Percentiles rank a stretch among this genome's conserved stretches.
Conservation (phyloP, 2,329 filamentous ascomycete species). For the Aspergillus ochraceus region DNA sequence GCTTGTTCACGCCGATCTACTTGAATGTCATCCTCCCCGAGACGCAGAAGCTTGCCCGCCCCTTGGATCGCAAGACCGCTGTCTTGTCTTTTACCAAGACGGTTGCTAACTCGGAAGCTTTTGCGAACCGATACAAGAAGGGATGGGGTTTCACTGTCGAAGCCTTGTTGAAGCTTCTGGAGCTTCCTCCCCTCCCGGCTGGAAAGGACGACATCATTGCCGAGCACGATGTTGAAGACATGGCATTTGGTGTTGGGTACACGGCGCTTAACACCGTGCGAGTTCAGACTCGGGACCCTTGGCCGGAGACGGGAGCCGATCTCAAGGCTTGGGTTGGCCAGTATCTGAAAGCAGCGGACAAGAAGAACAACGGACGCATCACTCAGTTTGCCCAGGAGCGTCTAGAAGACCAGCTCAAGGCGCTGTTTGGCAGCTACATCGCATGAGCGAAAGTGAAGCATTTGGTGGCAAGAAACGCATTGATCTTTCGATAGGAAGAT, state of each 20-base stretch:
- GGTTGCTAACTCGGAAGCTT: slow-evolving; percentile 79
- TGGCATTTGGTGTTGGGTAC: slow-evolving; percentile 92
- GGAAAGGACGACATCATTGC: slow-evolving; percentile 73
- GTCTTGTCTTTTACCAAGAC: slow-evolving; percentile 94
- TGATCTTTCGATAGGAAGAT: no score
- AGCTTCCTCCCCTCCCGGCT: slow-evolving; percentile 77
- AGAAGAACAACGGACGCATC: slow-evolving; percentile 69
- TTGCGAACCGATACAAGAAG: slow-evolving; percentile 78
- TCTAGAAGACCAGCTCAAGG: slow-evolving; percentile 61
- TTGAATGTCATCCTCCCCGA: slow-evolving; percentile 81
- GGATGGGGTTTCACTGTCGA: slow-evolving; percentile 91
- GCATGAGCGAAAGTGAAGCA: slow-evolving; percentile 16
- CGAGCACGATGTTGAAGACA: slow-evolving; percentile 91
- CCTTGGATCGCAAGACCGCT: slow-evolving; percentile 87
- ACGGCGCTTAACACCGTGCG: slow-evolving; percentile 91
- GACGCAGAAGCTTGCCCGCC: slow-evolving; percentile 83
- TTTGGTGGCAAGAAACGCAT: background rate
- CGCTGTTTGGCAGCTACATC: slow-evolving; percentile 51
- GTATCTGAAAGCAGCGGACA: slow-evolving; percentile 76
- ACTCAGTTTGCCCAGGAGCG: slow-evolving; percentile 70
- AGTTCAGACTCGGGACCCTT: slow-evolving; percentile 72
- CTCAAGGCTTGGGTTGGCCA: slow-evolving; percentile 78
- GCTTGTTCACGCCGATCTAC: slow-evolving; percentile 83
- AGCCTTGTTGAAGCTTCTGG: slow-evolving; percentile 81
- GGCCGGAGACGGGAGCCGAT: slow-evolving; percentile 78